Base-by-base conservation (phyloP, 208 protist genomes). In the Wallacemonas sp. region DNA sequence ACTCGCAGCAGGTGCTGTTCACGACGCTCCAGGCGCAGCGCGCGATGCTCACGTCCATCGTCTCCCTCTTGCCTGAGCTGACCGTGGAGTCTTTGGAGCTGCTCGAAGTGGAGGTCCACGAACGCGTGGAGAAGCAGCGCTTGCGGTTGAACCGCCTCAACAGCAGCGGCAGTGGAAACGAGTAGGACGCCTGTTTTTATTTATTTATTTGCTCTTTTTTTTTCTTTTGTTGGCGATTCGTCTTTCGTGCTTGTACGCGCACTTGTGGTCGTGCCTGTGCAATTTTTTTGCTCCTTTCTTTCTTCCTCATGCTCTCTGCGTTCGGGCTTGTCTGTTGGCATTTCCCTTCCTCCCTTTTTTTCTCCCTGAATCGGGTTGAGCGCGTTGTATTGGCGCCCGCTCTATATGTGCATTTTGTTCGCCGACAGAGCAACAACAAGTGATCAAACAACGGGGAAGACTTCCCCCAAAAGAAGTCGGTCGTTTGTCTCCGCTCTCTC, bases 41-140 rank as follows among this genome's bases (percentile, higher is more conserved):
- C 23, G 73, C 89, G 3, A 92, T 97, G 67, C 72, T 97, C 12
- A 84, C 79, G 2, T 76, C 89, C 2, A 92, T 97, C 31, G 70
- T 94, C 25, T 81, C 89, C 25, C 72, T 97, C 36, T 70, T 97
- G 33, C 71, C 89, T 0, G 91, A 96, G 81, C 80, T 97, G 23
- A 89, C 83, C 44, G 61, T 90, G 46, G 82, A 90, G 49, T 89
- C 87, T 20, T 64, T 97, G 46, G 82, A 92, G 63, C 31, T 91
- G 61, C 77, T 97, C 46, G 72, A 91, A 57, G 67, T 74, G 22
- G 93, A 97, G 57, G 70, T 97, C 32, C 48, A 68, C 42, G 77
- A 83, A 46, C 86, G 83, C 22, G 48, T 92, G 20, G 64, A 77
- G 48, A 74, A 75, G 48, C 75, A 84, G 39, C 52, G 52, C 3